Evolutionary conservation across 176 grass and related monocot genomes (phyloP), one percentile per base, ranked within the genome.

Genomic region (Oropetium thomaeum): DNA sequence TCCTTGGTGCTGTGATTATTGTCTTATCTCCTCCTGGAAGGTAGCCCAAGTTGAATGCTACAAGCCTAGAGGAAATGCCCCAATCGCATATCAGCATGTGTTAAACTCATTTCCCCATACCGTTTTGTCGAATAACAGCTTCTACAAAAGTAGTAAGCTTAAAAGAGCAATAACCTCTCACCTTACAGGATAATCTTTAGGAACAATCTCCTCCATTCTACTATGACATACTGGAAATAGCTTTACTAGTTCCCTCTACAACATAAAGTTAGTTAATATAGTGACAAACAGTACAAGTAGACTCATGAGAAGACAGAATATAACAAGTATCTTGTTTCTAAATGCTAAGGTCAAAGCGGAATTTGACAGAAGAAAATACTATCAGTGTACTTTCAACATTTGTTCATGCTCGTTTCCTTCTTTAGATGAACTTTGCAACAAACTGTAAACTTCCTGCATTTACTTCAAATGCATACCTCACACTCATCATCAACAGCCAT

Each of bases 1-100:
- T 93, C 78, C 29, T 72, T 76, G 94, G 87, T 64, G 63, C 67
- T 8, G 94, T 97, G 45, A 91, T 85, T 79, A 93, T 33, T 69
- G 78, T 81, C 87, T 97, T 89, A 74, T 97, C 86, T 83, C 90
- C 95, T 71, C 90, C 90, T 25, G 90, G 90, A 68, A 97, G 85
- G 80, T 97, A 97, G 17, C 95, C 95, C 83, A 97, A 62, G 31
- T 97, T 97, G 85, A 97, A 93, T 35, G 81, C 88, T 49, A 97
- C 90, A 83, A 97, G 78, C 81, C 90, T 97, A 79, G 12, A 72
- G 76, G 34, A 82, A 78, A 75, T 17, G 8, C 20, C 10, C 20
- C 58, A 78, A 23, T 0, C 4, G 44, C 62, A 26, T 72, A 47
- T 53, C n/a, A 78, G 33, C 14, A 66, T 58, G 5, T 0, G n/a